Evolutionary conservation across 2,329 filamentous ascomycete genomes (phyloP).

Genomic region (Exserohilum rostratum): DNA sequence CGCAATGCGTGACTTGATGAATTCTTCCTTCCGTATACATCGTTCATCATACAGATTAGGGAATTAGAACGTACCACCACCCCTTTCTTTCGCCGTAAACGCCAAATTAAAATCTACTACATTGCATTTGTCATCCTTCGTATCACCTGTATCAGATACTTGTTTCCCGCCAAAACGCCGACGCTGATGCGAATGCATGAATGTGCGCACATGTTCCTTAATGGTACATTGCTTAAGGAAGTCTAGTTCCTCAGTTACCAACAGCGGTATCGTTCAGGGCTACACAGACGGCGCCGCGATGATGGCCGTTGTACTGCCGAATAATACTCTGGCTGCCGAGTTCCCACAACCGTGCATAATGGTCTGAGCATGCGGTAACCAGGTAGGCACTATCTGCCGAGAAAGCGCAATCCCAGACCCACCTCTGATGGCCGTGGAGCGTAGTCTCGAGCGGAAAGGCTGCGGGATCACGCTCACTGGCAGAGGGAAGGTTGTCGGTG

Average conservation of each 20-base stretch:
- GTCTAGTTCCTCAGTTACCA: conserved; percentile 30
- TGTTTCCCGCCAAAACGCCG: conserved; percentile 8
- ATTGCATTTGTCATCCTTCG: neutral
- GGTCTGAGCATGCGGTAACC: conserved; percentile 90
- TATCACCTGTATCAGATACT: neutral
- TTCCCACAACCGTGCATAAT: conserved; percentile 93
- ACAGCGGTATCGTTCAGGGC: conserved; percentile 76
- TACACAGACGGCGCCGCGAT: conserved; percentile 88
- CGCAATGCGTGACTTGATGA: too few species aligned
- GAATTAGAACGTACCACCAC: too few species aligned
- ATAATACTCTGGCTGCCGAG: conserved; percentile 85
- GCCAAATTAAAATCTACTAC: neutral
- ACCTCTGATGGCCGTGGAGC: conserved; percentile 86
- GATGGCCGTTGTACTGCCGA: conserved; percentile 92
- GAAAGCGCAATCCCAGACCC: conserved; percentile 98
- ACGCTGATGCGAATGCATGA: conserved; percentile 14
- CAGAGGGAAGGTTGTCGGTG: conserved; percentile 39
- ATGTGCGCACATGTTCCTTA: neutral
- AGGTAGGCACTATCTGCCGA: conserved; percentile 91
- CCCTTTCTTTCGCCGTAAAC: conserved; percentile 1
- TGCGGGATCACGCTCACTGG: conserved; percentile 53
- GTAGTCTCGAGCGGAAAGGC: conserved; percentile 84
- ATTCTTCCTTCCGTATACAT: too few species aligned
- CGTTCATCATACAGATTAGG: too few species aligned
- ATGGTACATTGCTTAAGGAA: conserved; percentile 7